Evolutionary conservation across 805 yeast species (phyloP).

Genomic region (Millerago galiae): DNA sequence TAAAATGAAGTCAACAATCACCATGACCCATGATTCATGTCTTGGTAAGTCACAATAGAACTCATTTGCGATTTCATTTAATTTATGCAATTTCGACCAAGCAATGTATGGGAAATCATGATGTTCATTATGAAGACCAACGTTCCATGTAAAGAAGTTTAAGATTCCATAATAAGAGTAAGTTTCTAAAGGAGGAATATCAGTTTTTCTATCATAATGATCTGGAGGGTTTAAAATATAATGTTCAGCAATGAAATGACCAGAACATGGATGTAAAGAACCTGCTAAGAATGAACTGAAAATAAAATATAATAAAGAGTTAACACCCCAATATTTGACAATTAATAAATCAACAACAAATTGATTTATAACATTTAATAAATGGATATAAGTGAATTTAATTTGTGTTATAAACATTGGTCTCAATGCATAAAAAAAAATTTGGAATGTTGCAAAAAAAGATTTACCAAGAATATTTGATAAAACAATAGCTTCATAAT

Average conservation of each 20-base stretch:
- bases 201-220: constrained; percentile 20
- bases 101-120: constrained; percentile 94
- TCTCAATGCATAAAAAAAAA: constrained; percentile 81
- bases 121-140: constrained; percentile 91
- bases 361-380: constrained; percentile 56
- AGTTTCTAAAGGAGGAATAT: constrained; percentile 67
- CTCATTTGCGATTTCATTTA: constrained; percentile 65
- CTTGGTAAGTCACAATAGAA: constrained; percentile 76
- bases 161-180: constrained; percentile 82
- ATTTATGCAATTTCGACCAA: constrained; percentile 70
- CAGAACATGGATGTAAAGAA: constrained; percentile 88
- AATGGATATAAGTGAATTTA: constrained; percentile 68
- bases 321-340: constrained; percentile 56
- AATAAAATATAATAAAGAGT: constrained; percentile 58
- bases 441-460: constrained; percentile 84
- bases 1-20: constrained; percentile 63
- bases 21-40: constrained; percentile 74
- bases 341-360: constrained; percentile 50
- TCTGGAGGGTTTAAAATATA: constrained; percentile 61
- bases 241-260: constrained; percentile 95
- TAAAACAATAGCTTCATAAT: constrained; percentile 64
- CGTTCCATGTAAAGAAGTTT: constrained; percentile 81
- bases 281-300: constrained; percentile 84
- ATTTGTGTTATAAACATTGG: constrained; percentile 82
- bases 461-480: constrained; percentile 81